Evolutionary conservation across 176 grass and related monocot species (phyloP), one percentile per base, ranked within the genome.

Genomic region (Oryza longistaminata): DNA sequence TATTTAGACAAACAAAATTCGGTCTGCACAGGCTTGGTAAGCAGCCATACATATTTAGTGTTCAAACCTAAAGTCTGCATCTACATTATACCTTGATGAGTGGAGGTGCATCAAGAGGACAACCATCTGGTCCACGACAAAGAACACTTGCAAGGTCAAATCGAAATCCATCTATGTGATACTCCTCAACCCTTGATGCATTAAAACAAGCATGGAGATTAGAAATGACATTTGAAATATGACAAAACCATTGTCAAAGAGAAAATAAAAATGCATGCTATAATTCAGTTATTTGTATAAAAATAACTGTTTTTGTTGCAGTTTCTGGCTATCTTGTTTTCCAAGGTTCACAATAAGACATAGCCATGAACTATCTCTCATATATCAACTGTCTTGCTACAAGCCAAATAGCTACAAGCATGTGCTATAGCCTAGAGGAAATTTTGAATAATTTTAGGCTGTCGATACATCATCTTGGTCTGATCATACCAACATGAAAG

Each of bases 131-230:
- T 76, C 90, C 93, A 73, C 96, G 96, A 73, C 96, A 99, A 88
- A 99, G 96, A 83, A 99, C 90, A 71, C 96, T 99, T 42, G 96
- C 91, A 76, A 99, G 92, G 82, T 99, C 96, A 89, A 99, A 99
- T 65, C 96, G 91, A 81, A 99, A 99, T 74, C 96, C 96, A 86
- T 99, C 96, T 84, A 99, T 90, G 88, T 96, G 96, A 78, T 99
- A 99, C 70, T 99, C 96, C 48, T 76, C 84, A 89, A 96, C 93
- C 96, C 96, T 98, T 78, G 26, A 86, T 74, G 79, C 62, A 67
- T 78, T 53, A 39, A 73, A 78, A 33, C 9, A 87, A 16, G 16
- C 10, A 64, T 31, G 40, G 7, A 68, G 66, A 74, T 87, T 68
- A 75, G 27, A 83, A 83, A 58, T 60, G 71, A 69, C 17, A 76